Conservation (phyloP, 139 green algal genomes). For the Tetradesmus lagerheimii region DNA sequence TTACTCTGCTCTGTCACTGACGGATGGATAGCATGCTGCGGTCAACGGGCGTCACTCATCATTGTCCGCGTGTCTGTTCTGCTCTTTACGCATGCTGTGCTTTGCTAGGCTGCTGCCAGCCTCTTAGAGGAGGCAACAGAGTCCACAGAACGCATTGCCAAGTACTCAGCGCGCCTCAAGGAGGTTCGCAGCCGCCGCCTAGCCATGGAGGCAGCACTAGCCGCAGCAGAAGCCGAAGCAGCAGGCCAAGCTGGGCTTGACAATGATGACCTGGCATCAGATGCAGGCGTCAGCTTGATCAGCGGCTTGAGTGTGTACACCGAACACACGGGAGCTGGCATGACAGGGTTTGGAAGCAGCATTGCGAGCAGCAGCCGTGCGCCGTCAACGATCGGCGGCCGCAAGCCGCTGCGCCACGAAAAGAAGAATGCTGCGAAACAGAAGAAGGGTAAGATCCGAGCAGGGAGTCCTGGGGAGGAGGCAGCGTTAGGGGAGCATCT, state of each 20-base stretch:
- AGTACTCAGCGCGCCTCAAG: constrained; percentile 82
- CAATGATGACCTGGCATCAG: constrained; percentile 37
- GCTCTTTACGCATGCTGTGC: too few relatives aligned
- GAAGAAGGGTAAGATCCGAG: constrained; percentile 56
- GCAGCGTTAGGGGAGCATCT: constrained; percentile 63
- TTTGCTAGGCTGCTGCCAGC: constrained; percentile 45
- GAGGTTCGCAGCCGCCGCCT: constrained; percentile 71
- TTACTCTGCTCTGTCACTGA: too few relatives aligned
- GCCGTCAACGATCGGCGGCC: constrained; percentile 60
- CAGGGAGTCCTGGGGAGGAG: constrained; percentile 84
- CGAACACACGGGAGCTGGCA: not conserved
- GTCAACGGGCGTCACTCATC: too few relatives aligned
- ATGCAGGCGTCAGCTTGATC: constrained; percentile 57
- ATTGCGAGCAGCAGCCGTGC: constrained; percentile 20
- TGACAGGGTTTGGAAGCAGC: not conserved
- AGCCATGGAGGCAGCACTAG: constrained; percentile 67
- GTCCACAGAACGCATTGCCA: constrained; percentile 67
- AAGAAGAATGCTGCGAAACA: constrained; percentile 52
- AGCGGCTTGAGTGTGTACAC: constrained; percentile 70
- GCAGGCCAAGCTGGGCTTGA: not conserved
- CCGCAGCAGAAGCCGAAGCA: constrained; percentile 48
- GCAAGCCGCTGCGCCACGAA: constrained; percentile 47
- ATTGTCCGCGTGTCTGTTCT: too few relatives aligned
- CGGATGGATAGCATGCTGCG: too few relatives aligned
- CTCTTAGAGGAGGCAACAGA: constrained; percentile 69